Conservation (phyloP, 2,329 filamentous ascomycete species). For the Bipolaris zeicola region DNA sequence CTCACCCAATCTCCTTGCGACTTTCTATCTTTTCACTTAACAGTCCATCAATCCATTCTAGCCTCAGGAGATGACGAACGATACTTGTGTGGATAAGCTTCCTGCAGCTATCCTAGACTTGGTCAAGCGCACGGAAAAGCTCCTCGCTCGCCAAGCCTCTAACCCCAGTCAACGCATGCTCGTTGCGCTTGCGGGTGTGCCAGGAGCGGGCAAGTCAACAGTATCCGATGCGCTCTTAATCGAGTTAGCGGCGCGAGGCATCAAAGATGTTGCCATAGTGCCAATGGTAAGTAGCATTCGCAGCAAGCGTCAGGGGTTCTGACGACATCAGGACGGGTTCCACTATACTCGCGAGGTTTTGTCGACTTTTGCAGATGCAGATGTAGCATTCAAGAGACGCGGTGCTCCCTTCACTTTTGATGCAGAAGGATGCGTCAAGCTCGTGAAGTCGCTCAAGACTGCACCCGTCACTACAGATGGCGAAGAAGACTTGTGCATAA, state of each 20-base stretch:
- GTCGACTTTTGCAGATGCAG: constrained; percentile 24
- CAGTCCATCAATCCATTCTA: neutral
- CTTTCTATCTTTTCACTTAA: neutral
- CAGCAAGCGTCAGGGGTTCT: neutral
- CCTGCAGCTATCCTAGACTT: constrained; percentile 24
- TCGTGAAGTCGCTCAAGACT: constrained; percentile 21
- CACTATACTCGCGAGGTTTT: constrained; percentile 30
- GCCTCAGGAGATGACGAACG: constrained; percentile 15
- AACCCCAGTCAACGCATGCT: constrained; percentile 30
- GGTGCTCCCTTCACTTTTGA: constrained; percentile 38
- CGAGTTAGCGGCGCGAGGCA: constrained; percentile 25
- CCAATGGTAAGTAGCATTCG: constrained; percentile 27
- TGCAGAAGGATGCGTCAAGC: constrained; percentile 24
- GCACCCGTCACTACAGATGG: constrained; percentile 22
- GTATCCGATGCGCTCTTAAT: constrained; percentile 29
- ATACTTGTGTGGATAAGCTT: constrained; percentile 13
- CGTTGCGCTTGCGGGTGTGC: constrained; percentile 35
- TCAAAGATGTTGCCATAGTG: constrained; percentile 29
- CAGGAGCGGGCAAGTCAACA: constrained; percentile 36
- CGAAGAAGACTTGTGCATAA: constrained; percentile 22
- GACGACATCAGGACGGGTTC: constrained; percentile 31
- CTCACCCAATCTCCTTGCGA: neutral
- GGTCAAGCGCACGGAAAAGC: constrained; percentile 24
- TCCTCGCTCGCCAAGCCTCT: constrained; percentile 26
- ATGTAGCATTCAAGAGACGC: constrained; percentile 29